Evolutionary conservation across 345 rosid species (phyloP), one percentile per base, ranked within the genome.

Genomic region (Lumnitzera littorea): DNA sequence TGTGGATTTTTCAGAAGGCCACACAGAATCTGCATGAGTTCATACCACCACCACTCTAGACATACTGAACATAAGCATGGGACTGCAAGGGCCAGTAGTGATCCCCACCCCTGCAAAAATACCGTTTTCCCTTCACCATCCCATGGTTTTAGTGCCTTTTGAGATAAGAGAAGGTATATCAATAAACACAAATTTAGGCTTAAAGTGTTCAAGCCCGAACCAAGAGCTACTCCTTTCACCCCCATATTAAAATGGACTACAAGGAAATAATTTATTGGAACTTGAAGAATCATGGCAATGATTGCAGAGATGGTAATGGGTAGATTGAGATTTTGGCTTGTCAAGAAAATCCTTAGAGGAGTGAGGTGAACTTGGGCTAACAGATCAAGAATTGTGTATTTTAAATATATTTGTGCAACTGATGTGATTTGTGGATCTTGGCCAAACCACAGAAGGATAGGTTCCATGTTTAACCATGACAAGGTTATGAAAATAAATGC

Each of bases 11-110:
- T 56, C 27, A 73, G 58, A 43, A 67, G 52, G 58, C 76, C 71
- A 55, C 78, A 70, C 5, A 77, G 48, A 12, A 77, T 50, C 61
- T 70, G 46, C 67, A 77, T 74, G 13, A 77, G 68, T 52, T 77
- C 78, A 17, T 77, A 68, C 76, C 78, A 74, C 78, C 82, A 74
- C 78, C 78, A 78, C 24, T 78, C 82, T 66, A 65, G 66, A 60
- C 82, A 78, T 27, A 71, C 57, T 10, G 76, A 62, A 6, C 55
- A 15, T 15, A 60, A 67, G 56, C 74, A 71, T n/a, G 71, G 74
- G 25, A 68, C 55, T 51, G 70, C 68, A 11, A 68, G 56, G 2
- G 67, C 27, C 48, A 73, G 53, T 59, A 78, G 60, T 2, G 62
- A 50, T 58, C 31, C 24, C 78, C 73, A 70, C 13, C 55, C 67